A percentile compares a stretch with the other conserved stretches of the same genome.
phyloP scores from a whole-genome alignment of 306 rosid genomes.

The Aeschynomene evenia region DNA sequence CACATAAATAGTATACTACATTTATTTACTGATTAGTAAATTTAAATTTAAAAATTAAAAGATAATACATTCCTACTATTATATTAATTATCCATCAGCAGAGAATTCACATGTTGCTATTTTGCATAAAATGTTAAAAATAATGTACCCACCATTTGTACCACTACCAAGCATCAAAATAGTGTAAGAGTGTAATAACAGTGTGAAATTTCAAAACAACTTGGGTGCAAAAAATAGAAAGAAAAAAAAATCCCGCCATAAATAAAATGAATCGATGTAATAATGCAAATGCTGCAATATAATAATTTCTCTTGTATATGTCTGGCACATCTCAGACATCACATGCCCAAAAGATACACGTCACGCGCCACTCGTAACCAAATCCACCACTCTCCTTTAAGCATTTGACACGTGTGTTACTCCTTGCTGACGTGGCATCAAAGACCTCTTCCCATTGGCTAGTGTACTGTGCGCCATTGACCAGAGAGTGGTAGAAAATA shows the following conservation, averaged over 20 bases:
- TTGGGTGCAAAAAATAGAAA: not conserved
- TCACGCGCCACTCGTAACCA: not conserved
- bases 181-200: no score
- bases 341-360: not conserved
- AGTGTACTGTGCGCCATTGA: not conserved
- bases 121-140: no score
- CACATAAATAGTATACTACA: no score
- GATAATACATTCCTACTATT: no score
- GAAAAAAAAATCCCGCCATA: not conserved
- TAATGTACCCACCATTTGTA: no score
- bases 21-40: no score
- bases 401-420: not conserved
- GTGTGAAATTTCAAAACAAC: not conserved
- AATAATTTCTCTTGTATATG: not conserved
- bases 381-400: not conserved
- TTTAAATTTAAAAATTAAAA: no score
- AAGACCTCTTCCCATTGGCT: conserved; percentile 6
- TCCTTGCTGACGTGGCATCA: not conserved
- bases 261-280: not conserved
- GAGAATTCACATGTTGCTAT: no score
- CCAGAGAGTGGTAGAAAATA: conserved; percentile 10
- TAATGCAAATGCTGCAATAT: not conserved
- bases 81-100: no score
- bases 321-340: conserved; percentile 28
- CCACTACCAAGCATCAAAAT: no score